Evolutionary conservation across 2,329 filamentous ascomycete species (phyloP).

Genomic region (Aspergillus costaricaensis): DNA sequence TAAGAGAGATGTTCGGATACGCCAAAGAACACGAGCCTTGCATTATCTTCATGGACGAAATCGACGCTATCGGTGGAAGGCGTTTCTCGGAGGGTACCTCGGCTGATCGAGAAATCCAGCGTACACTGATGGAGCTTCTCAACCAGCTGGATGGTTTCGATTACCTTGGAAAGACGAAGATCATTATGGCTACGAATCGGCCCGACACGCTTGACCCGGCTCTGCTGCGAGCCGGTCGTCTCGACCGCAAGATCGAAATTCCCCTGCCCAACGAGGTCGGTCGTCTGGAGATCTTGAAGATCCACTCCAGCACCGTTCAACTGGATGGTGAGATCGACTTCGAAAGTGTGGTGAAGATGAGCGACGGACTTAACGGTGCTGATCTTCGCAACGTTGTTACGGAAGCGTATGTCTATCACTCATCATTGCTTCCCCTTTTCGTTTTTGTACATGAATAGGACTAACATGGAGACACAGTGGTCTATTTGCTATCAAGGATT

Average conservation of each 20-base stretch:
- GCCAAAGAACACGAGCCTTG: constrained; percentile 99
- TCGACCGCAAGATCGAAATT: constrained; percentile 98
- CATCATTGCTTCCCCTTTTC: background rate
- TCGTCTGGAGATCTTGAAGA: constrained; percentile 95
- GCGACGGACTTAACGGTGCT: constrained; percentile 93
- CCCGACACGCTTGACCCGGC: constrained; percentile 95
- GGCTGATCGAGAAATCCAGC: constrained; percentile 96
- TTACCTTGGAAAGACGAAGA: constrained; percentile 99
- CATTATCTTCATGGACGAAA: constrained; percentile 99
- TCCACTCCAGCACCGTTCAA: constrained; percentile 82
- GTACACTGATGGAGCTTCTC: constrained; percentile 96
- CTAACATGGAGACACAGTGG: constrained; percentile 63
- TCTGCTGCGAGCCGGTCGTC: constrained; percentile 83
- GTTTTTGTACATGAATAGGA: background rate
- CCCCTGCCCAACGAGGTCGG: constrained; percentile 96
- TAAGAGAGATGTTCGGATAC: constrained; percentile 99
- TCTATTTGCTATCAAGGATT: constrained; percentile 97
- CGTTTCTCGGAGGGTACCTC: constrained; percentile 97
- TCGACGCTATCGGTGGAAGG: constrained; percentile 95
- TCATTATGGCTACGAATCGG: constrained; percentile 99
- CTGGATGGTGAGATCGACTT: constrained; percentile 96
- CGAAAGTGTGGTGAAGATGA: constrained; percentile 99
- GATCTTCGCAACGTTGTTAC: constrained; percentile 98
- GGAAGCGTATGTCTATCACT: constrained; percentile 72
- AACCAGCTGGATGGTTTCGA: constrained; percentile 99